Evolutionary conservation across 2,329 filamentous ascomycete species (phyloP).

Genomic region (Sclerotinia spermophila): DNA sequence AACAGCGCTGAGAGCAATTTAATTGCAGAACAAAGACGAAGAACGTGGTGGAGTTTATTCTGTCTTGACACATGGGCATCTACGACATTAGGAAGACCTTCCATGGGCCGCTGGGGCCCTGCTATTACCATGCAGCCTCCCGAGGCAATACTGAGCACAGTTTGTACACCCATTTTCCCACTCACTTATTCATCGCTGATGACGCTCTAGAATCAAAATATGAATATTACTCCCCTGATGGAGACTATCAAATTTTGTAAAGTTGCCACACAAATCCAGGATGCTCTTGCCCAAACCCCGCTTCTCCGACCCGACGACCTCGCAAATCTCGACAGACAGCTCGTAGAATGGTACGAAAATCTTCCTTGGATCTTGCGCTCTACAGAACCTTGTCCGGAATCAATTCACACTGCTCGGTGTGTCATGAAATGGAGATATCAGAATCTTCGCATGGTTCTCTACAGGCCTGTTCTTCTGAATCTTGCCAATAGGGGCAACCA

Average conservation of each 20-base stretch:
- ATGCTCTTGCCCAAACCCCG: slow-evolving; percentile 66
- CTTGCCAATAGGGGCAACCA: slow-evolving; percentile 44
- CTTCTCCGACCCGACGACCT: slow-evolving; percentile 65
- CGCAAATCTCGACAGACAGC: slow-evolving; percentile 60
- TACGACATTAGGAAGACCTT: slow-evolving; percentile 67
- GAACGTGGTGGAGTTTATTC: slow-evolving; percentile 73
- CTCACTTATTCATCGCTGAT: background rate
- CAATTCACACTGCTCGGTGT: slow-evolving; percentile 64
- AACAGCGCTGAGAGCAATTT: slow-evolving; percentile 29
- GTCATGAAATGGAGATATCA: slow-evolving; percentile 83
- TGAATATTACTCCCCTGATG: slow-evolving; percentile 65
- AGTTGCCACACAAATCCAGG: slow-evolving; percentile 74
- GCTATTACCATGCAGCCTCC: slow-evolving; percentile 65
- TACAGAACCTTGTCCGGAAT: slow-evolving; percentile 65
- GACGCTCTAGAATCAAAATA: slow-evolving; percentile 45
- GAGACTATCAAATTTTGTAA: slow-evolving; percentile 79
- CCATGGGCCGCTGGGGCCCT: slow-evolving; percentile 62
- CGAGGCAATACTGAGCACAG: slow-evolving; percentile 40
- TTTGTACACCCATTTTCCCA: slow-evolving; percentile 23
- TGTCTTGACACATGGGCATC: slow-evolving; percentile 72
- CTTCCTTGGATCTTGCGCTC: slow-evolving; percentile 64
- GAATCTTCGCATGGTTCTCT: slow-evolving; percentile 71
- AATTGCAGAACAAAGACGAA: slow-evolving; percentile 57
- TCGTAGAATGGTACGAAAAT: slow-evolving; percentile 68
- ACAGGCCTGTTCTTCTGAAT: slow-evolving; percentile 68